A percentile compares a stretch with the other conserved stretches of the same genome.
Conservation (phyloP, 768 basidiomycete genomes). For the Leccinum ochraceum region DNA sequence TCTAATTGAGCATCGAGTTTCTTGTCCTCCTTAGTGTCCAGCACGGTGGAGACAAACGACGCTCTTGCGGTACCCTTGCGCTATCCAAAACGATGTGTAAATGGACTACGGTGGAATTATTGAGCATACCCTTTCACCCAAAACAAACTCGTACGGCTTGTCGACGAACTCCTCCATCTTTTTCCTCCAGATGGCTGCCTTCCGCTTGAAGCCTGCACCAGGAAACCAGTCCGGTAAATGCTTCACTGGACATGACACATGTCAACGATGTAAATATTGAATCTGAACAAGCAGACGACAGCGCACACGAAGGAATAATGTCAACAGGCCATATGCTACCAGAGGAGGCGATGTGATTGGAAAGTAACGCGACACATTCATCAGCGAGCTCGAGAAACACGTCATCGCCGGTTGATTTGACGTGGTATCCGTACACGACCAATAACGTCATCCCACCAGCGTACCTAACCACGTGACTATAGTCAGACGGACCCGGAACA, state of each 20-base stretch:
- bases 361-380: constrained; percentile 41
- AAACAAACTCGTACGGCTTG: constrained; percentile 58
- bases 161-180: constrained; percentile 67
- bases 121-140: constrained; percentile 50
- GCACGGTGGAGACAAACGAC: constrained; percentile 50
- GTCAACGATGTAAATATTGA: background rate
- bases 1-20: constrained; percentile 41
- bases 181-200: constrained; percentile 61
- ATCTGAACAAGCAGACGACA: constrained; percentile 7
- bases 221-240: constrained; percentile 67
- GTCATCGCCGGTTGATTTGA: constrained; percentile 39
- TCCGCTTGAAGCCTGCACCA: constrained; percentile 63
- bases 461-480: constrained; percentile 39
- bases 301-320: constrained; percentile 35
- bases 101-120: background rate
- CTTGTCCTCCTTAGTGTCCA: constrained; percentile 37
- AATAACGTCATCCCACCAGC: constrained; percentile 54
- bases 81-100: constrained; percentile 20
- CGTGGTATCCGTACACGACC: constrained; percentile 64
- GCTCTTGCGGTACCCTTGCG: constrained; percentile 37
- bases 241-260: constrained; percentile 38
- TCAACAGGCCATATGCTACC: constrained; percentile 47
- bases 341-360: constrained; percentile 45
- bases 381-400: constrained; percentile 42
- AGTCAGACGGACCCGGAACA: constrained; percentile 10